Conservation (phyloP, 108 stramenopile genomes). For the Discostella pseudostelligera region DNA sequence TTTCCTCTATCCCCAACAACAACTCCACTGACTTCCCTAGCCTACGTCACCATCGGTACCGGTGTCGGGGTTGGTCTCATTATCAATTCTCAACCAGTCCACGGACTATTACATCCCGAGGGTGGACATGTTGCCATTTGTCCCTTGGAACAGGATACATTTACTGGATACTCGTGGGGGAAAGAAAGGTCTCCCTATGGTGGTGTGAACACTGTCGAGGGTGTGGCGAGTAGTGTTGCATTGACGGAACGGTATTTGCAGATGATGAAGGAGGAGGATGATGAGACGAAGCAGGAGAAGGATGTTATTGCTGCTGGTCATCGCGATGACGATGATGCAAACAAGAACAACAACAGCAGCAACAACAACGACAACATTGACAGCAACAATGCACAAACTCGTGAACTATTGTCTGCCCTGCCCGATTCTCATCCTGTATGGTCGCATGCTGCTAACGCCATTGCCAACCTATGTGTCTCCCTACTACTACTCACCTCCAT, state of each 20-base stretch:
- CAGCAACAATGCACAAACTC: constrained; percentile 10
- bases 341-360: constrained; percentile 6
- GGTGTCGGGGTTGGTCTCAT: constrained; percentile 95
- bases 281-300: constrained; percentile 8
- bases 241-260: constrained; percentile 64
- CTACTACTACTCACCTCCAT: constrained; percentile 76
- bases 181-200: constrained; percentile 56
- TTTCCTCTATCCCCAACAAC: too few species aligned
- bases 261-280: constrained; percentile 9
- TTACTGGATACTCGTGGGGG: constrained; percentile 85
- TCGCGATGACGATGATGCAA: constrained; percentile 7
- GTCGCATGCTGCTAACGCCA: constrained; percentile 88
- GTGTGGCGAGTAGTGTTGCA: constrained; percentile 69
- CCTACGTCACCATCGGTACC: constrained; percentile 94
- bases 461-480: constrained; percentile 89
- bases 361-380: constrained; percentile 18
- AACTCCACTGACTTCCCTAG: constrained; percentile 50
- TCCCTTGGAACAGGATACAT: constrained; percentile 69
- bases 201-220: constrained; percentile 74
- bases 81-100: constrained; percentile 78
- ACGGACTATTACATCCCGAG: constrained; percentile 95
- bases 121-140: constrained; percentile 80
- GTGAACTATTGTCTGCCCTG: constrained; percentile 55
- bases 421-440: constrained; percentile 83
- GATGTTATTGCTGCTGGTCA: too few species aligned